These are phyloP conservation scores for Nicotiana rustica DNA, from an alignment of 305 asterid species.

Conservation along the genomic window DNA sequence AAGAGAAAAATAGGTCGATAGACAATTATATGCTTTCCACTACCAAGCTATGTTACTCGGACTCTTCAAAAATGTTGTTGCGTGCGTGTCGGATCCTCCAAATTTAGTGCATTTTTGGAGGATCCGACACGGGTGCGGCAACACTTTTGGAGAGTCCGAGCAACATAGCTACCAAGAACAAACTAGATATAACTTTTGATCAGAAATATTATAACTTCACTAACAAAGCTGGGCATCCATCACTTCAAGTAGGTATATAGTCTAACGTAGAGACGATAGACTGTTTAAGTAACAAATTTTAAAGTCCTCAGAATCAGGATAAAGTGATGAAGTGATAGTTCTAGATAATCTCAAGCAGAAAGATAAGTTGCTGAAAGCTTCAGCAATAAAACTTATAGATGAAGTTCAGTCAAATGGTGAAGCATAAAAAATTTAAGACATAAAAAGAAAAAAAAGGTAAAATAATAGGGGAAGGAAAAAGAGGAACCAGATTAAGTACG, in stretches of 20 bases:
- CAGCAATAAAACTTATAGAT: neutral
- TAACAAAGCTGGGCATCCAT: neutral
- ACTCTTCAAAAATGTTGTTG: too few relatives aligned
- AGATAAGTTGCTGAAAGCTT: neutral
- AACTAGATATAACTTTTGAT: neutral
- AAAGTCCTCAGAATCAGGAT: neutral
- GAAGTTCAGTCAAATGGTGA: conserved; percentile 29
- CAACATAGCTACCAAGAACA: neutral
- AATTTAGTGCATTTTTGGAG: too few relatives aligned
- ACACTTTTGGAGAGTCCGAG: too few relatives aligned
- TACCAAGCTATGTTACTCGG: too few relatives aligned
- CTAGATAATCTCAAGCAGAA: neutral
- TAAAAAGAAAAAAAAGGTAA: neutral
- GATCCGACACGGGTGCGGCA: too few relatives aligned
- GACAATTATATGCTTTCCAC: neutral
- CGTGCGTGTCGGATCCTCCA: too few relatives aligned
- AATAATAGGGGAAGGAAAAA: neutral
- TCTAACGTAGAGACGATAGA: neutral
- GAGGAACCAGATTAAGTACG: conserved; percentile 12
- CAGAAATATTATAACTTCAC: conserved; percentile 2
- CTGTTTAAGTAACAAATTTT: neutral
- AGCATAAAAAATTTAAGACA: neutral
- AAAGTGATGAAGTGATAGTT: neutral
- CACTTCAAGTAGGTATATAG: neutral
- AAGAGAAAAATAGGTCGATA: neutral